These are phyloP conservation scores for Tagetes erecta DNA, from an alignment of 129 eudicot genomes.

Conservation along the genomic window DNA sequence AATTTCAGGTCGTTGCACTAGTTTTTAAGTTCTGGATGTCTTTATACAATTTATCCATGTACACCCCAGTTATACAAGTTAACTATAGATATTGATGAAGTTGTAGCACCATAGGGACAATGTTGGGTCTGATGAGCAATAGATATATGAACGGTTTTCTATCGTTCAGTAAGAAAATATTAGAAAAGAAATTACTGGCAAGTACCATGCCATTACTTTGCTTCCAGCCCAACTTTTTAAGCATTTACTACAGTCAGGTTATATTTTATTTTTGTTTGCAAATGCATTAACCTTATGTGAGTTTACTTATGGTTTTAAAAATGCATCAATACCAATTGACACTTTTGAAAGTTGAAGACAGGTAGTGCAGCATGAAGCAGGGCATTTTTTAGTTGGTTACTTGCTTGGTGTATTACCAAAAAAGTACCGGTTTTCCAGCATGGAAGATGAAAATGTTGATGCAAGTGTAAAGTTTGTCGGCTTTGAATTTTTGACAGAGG, in stretches of 20 bases:
- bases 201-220: background rate
- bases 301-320: conserved; percentile 14
- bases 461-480: conserved; percentile 63
- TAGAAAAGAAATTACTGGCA: background rate
- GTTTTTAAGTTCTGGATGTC: background rate
- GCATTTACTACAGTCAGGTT: conserved; percentile 9
- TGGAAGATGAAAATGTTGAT: conserved; percentile 40
- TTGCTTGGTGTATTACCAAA: conserved; percentile 70
- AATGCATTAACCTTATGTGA: conserved; percentile 14
- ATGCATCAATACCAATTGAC: conserved; percentile 9
- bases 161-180: background rate
- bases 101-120: background rate
- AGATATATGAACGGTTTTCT: background rate
- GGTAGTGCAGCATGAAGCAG: conserved; percentile 71
- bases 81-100: conserved; percentile 6
- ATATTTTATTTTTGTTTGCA: background rate
- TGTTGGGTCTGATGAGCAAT: background rate
- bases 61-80: background rate
- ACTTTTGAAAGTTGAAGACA: conserved; percentile 34
- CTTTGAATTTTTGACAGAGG: conserved; percentile 60
- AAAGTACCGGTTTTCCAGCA: conserved; percentile 45
- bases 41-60: background rate
- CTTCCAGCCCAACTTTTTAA: background rate
- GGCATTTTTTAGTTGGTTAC: conserved; percentile 75
- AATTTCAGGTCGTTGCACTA: background rate